Base-by-base conservation (phyloP, 2,329 filamentous ascomycete species). In the Elsinoe necatrix region DNA sequence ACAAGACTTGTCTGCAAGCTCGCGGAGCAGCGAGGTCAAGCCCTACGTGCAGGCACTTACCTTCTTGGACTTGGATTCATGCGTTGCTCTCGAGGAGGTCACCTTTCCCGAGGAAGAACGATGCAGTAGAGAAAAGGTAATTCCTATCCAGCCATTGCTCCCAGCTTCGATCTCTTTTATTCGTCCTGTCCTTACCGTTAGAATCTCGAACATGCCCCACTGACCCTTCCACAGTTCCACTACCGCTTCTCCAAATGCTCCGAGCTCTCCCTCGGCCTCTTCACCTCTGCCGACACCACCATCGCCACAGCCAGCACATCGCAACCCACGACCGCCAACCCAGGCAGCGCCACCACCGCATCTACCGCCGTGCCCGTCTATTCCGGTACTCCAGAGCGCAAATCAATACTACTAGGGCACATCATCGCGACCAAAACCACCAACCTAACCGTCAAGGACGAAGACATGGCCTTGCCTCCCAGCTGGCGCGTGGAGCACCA, bases 221-320 rank as follows among this genome's bases (percentile, higher is more conserved):
- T 35, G 8, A 42, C 39, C 16, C 39, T 54, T 58, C 20, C 27
- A 43, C 66, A 92, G 87, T 82, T 93, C 65, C 73, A 80, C 57
- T 95, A 95, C 71, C 86, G 89, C 60, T 80, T 95, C 23, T 80
- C 78, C 23, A 79, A 76, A 65, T 91, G 86, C 68, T 84, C 86
- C 37, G 86, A 91, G 66, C 79, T 95, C 56, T 86, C 82, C 68
- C 76, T 91, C 54, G 91, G 90, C 25, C 73, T 95, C 56, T 95
- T 92, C 74, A 87, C 86, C 61, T 85, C 82, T 12, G 77, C 81
- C 12, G 68, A 74, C 20, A 56, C 54, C 29, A 56, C 54, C 29
- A 75, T 76, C 65, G 72, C 75, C 60, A 82, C 80, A 59, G 66
- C 77, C 64, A 64, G 70, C 64, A 68, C 69, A 56, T 77, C 78